Evolutionary conservation across 148 eudicot genomes (phyloP).

Genomic region (Camellia japonica): DNA sequence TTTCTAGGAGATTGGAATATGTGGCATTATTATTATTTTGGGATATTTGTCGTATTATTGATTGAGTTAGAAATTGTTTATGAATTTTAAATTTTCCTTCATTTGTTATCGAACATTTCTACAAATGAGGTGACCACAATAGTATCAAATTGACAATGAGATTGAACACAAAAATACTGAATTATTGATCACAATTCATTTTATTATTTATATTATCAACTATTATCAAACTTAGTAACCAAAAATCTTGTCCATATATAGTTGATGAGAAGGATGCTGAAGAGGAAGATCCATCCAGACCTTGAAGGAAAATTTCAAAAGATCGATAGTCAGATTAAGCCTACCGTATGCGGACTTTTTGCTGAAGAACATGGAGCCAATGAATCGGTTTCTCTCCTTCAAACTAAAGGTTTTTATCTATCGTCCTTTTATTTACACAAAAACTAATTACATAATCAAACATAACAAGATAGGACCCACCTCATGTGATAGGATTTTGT

Average conservation of each 20-base stretch:
- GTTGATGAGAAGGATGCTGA: conserved; percentile 24
- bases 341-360: background rate
- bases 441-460: too few relatives aligned
- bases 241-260: background rate
- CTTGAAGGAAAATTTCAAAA: conserved; percentile 10
- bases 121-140: too few relatives aligned
- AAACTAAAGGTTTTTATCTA: background rate
- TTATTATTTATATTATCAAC: too few relatives aligned
- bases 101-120: too few relatives aligned
- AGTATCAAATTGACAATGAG: too few relatives aligned
- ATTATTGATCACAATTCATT: too few relatives aligned
- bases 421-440: too few relatives aligned
- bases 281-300: conserved; percentile 22
- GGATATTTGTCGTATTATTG: background rate
- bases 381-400: conserved; percentile 26
- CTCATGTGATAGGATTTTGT: too few relatives aligned
- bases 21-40: background rate
- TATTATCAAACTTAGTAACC: background rate
- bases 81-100: background rate
- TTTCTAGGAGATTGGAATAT: background rate
- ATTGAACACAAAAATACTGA: too few relatives aligned
- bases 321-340: background rate
- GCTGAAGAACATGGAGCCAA: conserved; percentile 3
- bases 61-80: background rate
- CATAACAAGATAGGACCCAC: too few relatives aligned